Base-by-base conservation (phyloP, 495 filamentous ascomycete genomes). In the Podospora australis region DNA sequence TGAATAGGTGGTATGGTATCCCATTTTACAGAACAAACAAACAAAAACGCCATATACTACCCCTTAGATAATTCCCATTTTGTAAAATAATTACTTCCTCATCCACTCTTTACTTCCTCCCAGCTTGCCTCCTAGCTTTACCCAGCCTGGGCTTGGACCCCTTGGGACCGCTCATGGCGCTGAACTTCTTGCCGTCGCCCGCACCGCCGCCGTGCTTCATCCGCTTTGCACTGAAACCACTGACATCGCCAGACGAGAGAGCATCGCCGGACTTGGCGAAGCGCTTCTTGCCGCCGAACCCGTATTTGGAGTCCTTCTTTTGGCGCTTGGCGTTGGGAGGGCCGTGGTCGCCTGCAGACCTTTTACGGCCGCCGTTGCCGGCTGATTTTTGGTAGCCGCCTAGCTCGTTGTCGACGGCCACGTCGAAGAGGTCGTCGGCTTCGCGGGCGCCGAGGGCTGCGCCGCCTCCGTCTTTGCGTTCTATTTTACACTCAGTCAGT, bases 241-340 rank as follows among this genome's bases (percentile, higher is more conserved):
- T 78, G 61, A 94, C 57, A 69, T 97, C 94, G 46, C 77, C 82
- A 40, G 78, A 87, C 45, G 82, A 88, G 24, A 70, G 62, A 35
- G 89, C 88, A 69, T 96, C 90, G 45, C 86, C 85, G 50, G 88
- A 94, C 78, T 98, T 98, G 30, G 75, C 64, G 64, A 84, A 78
- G 42, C 83, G 74, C 79, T 96, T 97, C 80, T 94, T 95, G 49
- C 92, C 92, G 47, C 92, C 92, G 65, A 87, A 92, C 20, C 92
- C 92, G 63, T 82, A 96, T 70, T 94, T 95, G 51, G 82, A 73
- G 66, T 98, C 83, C 70, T 89, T 92, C 81, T 95, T 95, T 62
- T 86, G 81, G 38, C 92, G 82, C 73, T 96, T 97, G 36, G 58
- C 35, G 57, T 75, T 78, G 40, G 77, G 70, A 45, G 62, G 52